Base-by-base conservation (phyloP, 1,284 basidiomycete genomes). In the Ustilago shanxiensis region DNA sequence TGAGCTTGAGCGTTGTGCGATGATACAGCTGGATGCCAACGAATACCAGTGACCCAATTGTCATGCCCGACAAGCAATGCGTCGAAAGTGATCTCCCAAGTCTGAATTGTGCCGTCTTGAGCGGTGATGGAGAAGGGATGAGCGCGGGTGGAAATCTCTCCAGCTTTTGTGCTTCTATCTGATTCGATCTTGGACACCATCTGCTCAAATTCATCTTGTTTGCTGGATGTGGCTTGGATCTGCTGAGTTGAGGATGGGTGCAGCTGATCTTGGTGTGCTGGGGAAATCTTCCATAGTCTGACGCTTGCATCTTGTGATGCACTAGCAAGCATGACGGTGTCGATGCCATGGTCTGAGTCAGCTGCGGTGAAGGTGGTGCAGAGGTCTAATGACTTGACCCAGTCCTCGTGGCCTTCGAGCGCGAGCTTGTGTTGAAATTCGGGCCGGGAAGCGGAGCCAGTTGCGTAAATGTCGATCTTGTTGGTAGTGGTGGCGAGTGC, bases 31-130 rank as follows among this genome's bases (percentile, higher is more conserved):
- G 82, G 80, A 28, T 73, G 71, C 84, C 84, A 85, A 14, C 81
- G 77, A 18, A 85, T 71, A 37, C 77, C 79, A 0, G 80, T 85
- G 37, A 85, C 77, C 83, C 83, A 84, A 2, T 68, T 79, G 44
- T 85, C 84, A 59, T 85, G 84, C 0, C 83, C 84, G 20, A 82
- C 55, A 2, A 85, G 78, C 20, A 85, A 59, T 1, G 84, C 84
- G 37, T 85, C 84, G 28, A 85, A 81, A 6, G 77, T 77, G 29
- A 85, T 66, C 26, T 68, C 70, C 80, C 82, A 84, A 13, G 44
- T 37, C 26, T 77, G 66, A 16, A 18, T 29, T 18, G 28, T 29
- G 13, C 63, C 62, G 10, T 61, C 60, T 31, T 59, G 51, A 18
- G 35, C 13, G 29, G 31, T 26, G 29, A 60, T 24, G 9, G 29